phyloP scores from a whole-genome alignment of 2,329 filamentous ascomycete species.

The Colletotrichum costaricense region DNA sequence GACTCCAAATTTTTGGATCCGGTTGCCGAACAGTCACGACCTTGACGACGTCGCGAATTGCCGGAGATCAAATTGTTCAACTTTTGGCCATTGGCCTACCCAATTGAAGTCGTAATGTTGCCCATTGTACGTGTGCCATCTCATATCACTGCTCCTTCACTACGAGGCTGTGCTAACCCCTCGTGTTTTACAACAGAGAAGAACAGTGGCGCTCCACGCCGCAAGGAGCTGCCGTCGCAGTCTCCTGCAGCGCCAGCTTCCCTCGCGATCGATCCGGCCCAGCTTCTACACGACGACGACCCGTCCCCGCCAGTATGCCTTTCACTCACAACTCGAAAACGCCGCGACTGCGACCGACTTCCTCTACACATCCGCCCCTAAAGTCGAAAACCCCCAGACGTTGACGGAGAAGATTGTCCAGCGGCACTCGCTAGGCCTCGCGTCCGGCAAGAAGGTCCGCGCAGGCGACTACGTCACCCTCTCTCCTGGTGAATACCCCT shows the following conservation, averaged over 20 bases:
- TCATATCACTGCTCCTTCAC: background rate
- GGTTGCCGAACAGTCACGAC: background rate
- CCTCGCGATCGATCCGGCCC: constrained; percentile 13
- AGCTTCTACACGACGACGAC: constrained; percentile 25
- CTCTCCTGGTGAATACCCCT: constrained; percentile 56
- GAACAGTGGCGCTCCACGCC: constrained; percentile 43
- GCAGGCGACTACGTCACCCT: constrained; percentile 88
- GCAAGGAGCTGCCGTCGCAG: constrained; percentile 52
- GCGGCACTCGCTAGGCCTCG: constrained; percentile 79
- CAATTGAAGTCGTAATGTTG: constrained; percentile 15
- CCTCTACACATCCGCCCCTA: constrained; percentile 61
- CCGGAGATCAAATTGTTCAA: background rate
- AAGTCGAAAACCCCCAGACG: constrained; percentile 70
- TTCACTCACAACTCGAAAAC: constrained; percentile 73
- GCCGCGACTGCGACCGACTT: constrained; percentile 61
- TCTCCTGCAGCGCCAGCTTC: constrained; percentile 53
- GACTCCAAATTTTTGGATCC: constrained; percentile 26
- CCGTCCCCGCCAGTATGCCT: constrained; percentile 60
- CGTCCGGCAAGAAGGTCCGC: constrained; percentile 79
- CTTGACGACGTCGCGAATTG: constrained; percentile 21
- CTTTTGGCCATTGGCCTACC: constrained; percentile 10
- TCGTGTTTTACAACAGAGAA: constrained; percentile 38
- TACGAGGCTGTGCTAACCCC: background rate
- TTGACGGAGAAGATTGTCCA: constrained; percentile 95
- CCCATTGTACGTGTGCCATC: constrained; percentile 22